Conservation (phyloP, 2,329 filamentous ascomycete genomes). For the Xylaria sp. region DNA sequence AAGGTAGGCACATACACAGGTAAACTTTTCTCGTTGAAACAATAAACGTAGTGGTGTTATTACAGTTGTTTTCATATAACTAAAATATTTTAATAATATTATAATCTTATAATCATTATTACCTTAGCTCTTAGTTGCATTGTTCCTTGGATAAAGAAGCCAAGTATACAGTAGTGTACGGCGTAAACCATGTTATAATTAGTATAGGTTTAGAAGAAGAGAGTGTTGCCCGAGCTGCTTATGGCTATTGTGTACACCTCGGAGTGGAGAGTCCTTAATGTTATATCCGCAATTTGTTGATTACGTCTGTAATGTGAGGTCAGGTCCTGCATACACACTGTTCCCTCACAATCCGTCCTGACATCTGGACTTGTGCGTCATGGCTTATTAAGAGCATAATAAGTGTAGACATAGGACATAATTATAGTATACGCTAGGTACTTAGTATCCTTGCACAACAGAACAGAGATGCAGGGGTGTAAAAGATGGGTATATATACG, state of each 20-base stretch:
- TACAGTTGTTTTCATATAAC: no score
- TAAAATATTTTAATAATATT: neutral
- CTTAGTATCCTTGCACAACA: neutral
- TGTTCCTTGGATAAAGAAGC: conserved; percentile 10
- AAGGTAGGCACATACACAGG: neutral
- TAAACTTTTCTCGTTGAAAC: conserved; percentile 22
- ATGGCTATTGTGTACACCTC: neutral
- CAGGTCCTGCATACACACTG: no score
- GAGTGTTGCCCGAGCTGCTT: neutral
- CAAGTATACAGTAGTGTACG: neutral
- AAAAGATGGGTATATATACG: neutral
- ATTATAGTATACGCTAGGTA: neutral
- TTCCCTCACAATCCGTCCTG: no score
- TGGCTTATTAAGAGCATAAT: no score
- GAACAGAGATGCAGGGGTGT: conserved; percentile 20
- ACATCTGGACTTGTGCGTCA: no score
- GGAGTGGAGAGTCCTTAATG: conserved; percentile 12
- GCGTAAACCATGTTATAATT: conserved; percentile 24
- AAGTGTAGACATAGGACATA: no score
- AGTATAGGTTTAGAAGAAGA: conserved; percentile 3
- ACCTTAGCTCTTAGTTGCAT: conserved; percentile 12
- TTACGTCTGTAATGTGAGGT: neutral
- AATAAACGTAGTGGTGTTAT: conserved; percentile 15
- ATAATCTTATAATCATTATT: conserved; percentile 13
- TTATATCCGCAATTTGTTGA: conserved; percentile 5